phyloP scores from a whole-genome alignment of 2,329 filamentous ascomycete genomes.

The Calonectria pteridis region DNA sequence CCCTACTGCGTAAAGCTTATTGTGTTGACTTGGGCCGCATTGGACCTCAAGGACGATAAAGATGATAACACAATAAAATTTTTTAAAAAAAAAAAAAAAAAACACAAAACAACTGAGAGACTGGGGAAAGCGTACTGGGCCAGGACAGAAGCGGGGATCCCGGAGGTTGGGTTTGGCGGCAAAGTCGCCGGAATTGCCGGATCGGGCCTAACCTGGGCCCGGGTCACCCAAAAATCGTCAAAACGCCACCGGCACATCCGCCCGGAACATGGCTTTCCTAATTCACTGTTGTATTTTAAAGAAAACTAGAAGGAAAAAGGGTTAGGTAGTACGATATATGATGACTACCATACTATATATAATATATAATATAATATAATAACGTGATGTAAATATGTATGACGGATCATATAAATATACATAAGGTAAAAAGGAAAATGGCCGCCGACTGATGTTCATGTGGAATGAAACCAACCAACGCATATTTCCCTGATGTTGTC shows the following conservation, averaged over 20 bases:
- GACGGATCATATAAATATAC: no score
- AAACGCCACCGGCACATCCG: background rate
- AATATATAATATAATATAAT: no score
- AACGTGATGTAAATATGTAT: no score
- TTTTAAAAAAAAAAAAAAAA: no score
- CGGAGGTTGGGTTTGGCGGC: background rate
- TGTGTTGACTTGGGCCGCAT: no score
- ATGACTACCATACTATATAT: no score
- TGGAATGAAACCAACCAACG: conserved; percentile 18
- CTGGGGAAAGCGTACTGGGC: background rate
- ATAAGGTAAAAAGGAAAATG: no score
- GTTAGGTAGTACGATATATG: no score
- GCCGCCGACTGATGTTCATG: background rate
- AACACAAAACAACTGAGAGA: background rate
- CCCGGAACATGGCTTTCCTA: background rate
- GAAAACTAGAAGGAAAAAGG: no score
- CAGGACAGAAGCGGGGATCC: background rate
- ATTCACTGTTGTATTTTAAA: background rate
- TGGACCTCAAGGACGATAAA: no score
- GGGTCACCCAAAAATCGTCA: background rate
- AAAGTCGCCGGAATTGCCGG: conserved; percentile 16
- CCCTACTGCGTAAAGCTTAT: no score
- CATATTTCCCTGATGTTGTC: conserved; percentile 22
- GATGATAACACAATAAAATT: no score
- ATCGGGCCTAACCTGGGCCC: background rate